A percentile compares a stretch with the other conserved stretches of the same genome.
Evolutionary conservation across 768 basidiomycete genomes (phyloP).

Genomic region (Leccinum arenicola): DNA sequence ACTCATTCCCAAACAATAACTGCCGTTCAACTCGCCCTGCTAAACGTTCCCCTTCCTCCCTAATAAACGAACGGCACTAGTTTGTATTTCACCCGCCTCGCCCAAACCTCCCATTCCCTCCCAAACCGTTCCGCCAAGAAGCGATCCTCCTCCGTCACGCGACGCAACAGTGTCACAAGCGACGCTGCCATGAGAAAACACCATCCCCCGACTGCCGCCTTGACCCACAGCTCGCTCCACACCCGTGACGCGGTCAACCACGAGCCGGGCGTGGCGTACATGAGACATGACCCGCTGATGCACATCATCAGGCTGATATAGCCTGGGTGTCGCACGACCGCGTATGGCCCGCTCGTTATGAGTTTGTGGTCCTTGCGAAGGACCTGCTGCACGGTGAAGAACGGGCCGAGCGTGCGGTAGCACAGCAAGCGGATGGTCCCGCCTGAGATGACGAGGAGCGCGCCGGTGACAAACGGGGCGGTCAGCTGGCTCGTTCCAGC

Average conservation of each 20-base stretch:
- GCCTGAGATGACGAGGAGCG: conserved; percentile 2
- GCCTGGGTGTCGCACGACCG: conserved; percentile 28
- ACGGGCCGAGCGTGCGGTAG: conserved; percentile 16
- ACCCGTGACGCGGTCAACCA: conserved; percentile 6
- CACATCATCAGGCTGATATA: conserved; percentile 15
- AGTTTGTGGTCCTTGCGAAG: conserved; percentile 22
- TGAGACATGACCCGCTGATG: neutral
- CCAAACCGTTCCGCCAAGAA: conserved; percentile 18
- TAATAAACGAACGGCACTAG: conserved; percentile 9
- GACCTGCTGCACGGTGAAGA: conserved; percentile 21
- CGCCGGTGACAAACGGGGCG: conserved; percentile 4
- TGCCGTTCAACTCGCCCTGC: neutral
- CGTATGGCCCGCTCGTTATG: conserved; percentile 28
- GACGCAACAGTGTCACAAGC: conserved; percentile 2
- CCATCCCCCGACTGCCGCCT: neutral
- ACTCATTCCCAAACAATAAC: neutral
- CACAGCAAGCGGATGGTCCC: conserved; percentile 11
- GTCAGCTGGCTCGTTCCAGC: neutral
- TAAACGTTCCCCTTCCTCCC: neutral
- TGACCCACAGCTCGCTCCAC: neutral
- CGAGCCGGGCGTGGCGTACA: neutral
- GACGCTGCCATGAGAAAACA: neutral
- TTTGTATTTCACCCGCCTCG: conserved; percentile 9
- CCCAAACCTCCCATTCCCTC: conserved; percentile 21
- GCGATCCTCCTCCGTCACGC: conserved; percentile 22